These are phyloP conservation scores for Aristolochia californica DNA, from an alignment of 164 flowering plant species.

Conservation along the genomic window DNA sequence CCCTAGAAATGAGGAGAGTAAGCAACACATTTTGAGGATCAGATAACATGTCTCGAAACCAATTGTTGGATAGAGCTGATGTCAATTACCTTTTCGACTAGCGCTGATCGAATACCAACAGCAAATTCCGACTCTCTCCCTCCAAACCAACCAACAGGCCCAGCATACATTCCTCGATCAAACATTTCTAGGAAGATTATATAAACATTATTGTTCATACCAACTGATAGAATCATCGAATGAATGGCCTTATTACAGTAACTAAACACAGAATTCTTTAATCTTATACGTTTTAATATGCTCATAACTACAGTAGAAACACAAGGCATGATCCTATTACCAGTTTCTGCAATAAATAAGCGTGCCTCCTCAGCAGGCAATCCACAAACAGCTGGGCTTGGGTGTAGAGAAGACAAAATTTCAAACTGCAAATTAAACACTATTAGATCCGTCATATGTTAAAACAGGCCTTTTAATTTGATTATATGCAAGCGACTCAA, in stretches of 20 bases:
- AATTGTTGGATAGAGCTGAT: background rate
- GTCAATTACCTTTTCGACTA: constrained; percentile 58
- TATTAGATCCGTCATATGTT: background rate
- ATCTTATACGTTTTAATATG: too few relatives aligned
- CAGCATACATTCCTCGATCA: constrained; percentile 99
- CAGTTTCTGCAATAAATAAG: constrained; percentile 66
- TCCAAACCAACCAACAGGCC: constrained; percentile 97
- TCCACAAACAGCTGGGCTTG: constrained; percentile 97
- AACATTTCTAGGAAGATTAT: constrained; percentile 50
- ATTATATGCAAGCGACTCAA: background rate
- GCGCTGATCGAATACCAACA: constrained; percentile 94
- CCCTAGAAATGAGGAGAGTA: constrained; percentile 29
- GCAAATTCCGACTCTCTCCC: constrained; percentile 91
- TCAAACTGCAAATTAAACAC: constrained; percentile 47
- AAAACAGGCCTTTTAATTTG: background rate
- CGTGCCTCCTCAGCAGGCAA: constrained; percentile 85
- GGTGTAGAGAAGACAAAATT: constrained; percentile 79
- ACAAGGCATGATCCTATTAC: constrained; percentile 20
- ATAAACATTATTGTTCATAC: background rate
- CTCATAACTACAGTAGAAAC: background rate
- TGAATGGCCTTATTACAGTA: too few relatives aligned
- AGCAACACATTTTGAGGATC: background rate
- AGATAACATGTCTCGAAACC: background rate
- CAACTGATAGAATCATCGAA: too few relatives aligned
- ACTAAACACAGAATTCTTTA: too few relatives aligned